These are phyloP conservation scores for Dactylorhiza incarnata DNA, from an alignment of 106 monocot genomes.

Conservation along the genomic window DNA sequence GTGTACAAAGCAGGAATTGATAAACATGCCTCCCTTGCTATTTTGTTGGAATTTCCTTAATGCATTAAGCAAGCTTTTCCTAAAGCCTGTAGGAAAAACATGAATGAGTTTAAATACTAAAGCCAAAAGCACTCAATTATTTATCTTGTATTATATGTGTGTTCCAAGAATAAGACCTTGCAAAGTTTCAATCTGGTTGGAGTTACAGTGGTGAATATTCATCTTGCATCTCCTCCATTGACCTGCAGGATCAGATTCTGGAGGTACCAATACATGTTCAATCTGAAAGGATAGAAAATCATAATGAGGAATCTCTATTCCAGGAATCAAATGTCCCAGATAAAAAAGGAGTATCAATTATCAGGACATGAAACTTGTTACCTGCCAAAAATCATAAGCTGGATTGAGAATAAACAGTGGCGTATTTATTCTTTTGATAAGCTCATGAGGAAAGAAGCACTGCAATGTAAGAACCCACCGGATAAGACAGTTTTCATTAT, in stretches of 20 bases:
- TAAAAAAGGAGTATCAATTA: slow-evolving; percentile 5
- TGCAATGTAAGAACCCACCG: slow-evolving; percentile 13
- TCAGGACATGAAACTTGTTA: slow-evolving; percentile 11
- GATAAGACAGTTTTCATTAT: not conserved
- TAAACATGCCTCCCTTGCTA: slow-evolving; percentile 51
- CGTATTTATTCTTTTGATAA: slow-evolving; percentile 58
- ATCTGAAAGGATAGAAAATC: slow-evolving; percentile 37
- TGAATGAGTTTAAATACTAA: not conserved
- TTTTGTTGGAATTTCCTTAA: slow-evolving; percentile 44
- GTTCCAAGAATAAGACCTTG: slow-evolving; percentile 39
- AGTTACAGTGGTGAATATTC: slow-evolving; percentile 56
- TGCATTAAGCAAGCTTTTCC: slow-evolving; percentile 37
- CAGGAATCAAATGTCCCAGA: not conserved
- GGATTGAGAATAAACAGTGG: slow-evolving; percentile 86
- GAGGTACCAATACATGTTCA: slow-evolving; percentile 58
- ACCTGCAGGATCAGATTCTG: slow-evolving; percentile 43
- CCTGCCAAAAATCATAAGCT: slow-evolving; percentile 95
- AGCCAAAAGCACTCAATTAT: not conserved
- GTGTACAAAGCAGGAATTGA: slow-evolving; percentile 78
- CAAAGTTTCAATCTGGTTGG: slow-evolving; percentile 52
- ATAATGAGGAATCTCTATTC: not conserved
- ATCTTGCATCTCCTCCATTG: slow-evolving; percentile 58
- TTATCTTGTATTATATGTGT: not conserved
- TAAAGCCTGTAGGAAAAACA: slow-evolving; percentile 43
- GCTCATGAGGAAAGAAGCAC: slow-evolving; percentile 88